A percentile compares a stretch with the other conserved stretches of the same genome.
These are phyloP conservation scores for Cryptococcus wingfieldii DNA, from an alignment of 1,284 basidiomycete genomes.

Conservation along the genomic window DNA sequence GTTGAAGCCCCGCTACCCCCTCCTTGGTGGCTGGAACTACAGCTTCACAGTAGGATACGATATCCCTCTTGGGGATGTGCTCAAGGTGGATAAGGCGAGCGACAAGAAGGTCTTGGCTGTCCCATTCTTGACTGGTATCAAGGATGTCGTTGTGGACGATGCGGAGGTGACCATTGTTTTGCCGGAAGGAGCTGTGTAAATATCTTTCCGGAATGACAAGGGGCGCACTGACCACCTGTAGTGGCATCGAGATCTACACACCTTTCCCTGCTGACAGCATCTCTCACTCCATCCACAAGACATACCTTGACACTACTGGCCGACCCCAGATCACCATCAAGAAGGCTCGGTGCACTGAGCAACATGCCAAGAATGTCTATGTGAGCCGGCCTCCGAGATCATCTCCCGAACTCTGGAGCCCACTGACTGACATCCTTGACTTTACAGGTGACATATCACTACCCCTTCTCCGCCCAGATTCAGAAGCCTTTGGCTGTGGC, in stretches of 20 bases:
- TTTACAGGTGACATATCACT: conserved; percentile 74
- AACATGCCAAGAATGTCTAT: conserved; percentile 56
- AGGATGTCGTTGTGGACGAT: conserved; percentile 75
- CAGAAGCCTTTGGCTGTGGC: conserved; percentile 68
- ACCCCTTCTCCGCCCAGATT: conserved; percentile 68
- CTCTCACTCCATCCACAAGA: conserved; percentile 63
- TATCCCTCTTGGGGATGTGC: conserved; percentile 64
- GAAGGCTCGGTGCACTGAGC: conserved; percentile 71
- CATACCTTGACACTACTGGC: conserved; percentile 91
- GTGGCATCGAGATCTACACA: conserved; percentile 67
- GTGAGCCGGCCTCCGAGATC: conserved; percentile 17
- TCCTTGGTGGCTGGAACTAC: conserved; percentile 98
- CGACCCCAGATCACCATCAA: conserved; percentile 71
- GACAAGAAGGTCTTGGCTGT: conserved; percentile 65
- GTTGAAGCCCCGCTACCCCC: conserved; percentile 81
- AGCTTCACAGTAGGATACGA: conserved; percentile 92
- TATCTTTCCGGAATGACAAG: not conserved
- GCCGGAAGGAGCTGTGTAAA: conserved; percentile 86
- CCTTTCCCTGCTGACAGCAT: conserved; percentile 72
- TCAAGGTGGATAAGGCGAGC: conserved; percentile 50
- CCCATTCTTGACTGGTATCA: conserved; percentile 79
- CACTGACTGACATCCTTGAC: not conserved
- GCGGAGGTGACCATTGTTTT: conserved; percentile 75
- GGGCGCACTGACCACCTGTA: conserved; percentile 36
- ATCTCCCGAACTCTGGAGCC: not conserved